Conservation (phyloP, 169 alveolate genomes). For the Blepharisma undulans region DNA sequence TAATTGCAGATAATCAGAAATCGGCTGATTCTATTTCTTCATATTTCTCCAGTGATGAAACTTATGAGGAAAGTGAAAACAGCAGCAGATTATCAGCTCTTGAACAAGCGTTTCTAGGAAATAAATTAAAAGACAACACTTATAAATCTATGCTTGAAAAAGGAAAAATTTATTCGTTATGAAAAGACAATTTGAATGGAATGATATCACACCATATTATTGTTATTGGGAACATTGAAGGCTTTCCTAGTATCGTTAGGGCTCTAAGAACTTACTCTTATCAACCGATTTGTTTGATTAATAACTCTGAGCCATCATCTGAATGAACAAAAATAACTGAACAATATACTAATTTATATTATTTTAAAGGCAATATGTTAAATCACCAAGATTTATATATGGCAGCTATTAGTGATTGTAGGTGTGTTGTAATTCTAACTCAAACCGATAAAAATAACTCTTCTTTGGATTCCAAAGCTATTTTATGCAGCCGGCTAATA, state of each 20-base stretch:
- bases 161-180: background rate
- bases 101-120: background rate
- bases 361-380: conserved; percentile 23
- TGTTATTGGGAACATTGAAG: background rate
- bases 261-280: conserved; percentile 7
- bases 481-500: background rate
- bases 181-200: conserved; percentile 25
- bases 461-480: background rate
- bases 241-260: background rate
- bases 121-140: background rate
- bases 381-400: conserved; percentile 27
- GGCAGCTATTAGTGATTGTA: conserved; percentile 16
- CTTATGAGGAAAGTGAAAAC: background rate
- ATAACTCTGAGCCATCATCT: background rate
- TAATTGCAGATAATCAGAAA: conserved; percentile 13
- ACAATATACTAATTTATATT: background rate
- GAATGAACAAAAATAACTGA: conserved; percentile 31
- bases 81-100: background rate
- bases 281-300: conserved; percentile 24
- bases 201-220: background rate
- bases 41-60: background rate
- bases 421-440: background rate
- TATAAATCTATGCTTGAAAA: background rate
- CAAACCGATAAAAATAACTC: background rate
- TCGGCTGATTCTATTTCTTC: background rate